These are phyloP conservation scores for Fusarium sp. DNA, from an alignment of 2,329 filamentous ascomycete species.

Conservation along the genomic window DNA sequence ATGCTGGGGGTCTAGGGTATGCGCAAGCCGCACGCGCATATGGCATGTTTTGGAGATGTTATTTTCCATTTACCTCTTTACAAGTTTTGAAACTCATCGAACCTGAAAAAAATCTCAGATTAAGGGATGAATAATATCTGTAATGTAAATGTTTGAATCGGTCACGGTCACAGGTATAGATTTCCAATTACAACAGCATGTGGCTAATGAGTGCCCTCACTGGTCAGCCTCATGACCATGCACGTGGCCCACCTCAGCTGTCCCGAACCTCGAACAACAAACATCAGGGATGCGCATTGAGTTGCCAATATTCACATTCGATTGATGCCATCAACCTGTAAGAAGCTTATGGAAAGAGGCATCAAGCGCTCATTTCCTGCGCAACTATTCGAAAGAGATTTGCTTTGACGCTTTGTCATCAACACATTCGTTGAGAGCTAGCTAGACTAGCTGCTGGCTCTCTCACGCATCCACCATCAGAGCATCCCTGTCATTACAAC, in stretches of 20 bases:
- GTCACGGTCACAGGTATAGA: background rate
- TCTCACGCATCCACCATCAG: constrained; percentile 3
- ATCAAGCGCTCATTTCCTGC: background rate
- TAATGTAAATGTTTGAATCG: background rate
- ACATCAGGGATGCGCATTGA: constrained; percentile 32
- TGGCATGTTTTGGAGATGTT: no score
- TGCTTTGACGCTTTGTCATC: constrained; percentile 2
- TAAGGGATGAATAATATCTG: background rate
- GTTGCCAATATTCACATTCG: background rate
- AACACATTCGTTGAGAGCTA: background rate
- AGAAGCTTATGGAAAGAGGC: constrained; percentile 1
- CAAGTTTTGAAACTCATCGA: background rate
- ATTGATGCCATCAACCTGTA: constrained; percentile 1
- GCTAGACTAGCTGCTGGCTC: constrained; percentile 9
- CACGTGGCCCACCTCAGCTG: constrained; percentile 36
- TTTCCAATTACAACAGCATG: background rate
- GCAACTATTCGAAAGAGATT: background rate
- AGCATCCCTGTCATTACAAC: constrained; percentile 33
- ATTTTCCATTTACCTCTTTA: background rate
- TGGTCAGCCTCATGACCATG: constrained; percentile 27
- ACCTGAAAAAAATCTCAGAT: background rate
- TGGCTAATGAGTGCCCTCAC: constrained; percentile 20
- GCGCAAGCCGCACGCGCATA: no score
- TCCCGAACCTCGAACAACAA: constrained; percentile 18
- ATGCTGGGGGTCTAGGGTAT: background rate